Conservation (phyloP, 192 early-diverging fungal species). For the Rhizophagus sp. region DNA sequence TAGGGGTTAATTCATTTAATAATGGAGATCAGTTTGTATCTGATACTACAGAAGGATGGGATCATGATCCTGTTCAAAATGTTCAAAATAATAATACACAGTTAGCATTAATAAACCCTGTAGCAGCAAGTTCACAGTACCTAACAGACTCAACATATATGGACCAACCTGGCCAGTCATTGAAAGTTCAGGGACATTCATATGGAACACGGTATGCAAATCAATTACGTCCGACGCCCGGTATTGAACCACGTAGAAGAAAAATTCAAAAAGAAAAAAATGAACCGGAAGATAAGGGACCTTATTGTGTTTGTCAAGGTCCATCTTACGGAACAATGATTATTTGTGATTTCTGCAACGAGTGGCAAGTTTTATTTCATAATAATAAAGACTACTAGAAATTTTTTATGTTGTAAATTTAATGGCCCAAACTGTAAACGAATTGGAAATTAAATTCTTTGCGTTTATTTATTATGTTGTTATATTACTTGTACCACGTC, state of each 20-base stretch:
- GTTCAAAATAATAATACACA: conserved; percentile 11
- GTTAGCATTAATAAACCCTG: neutral
- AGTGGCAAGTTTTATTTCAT: conserved; percentile 18
- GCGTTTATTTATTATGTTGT: neutral
- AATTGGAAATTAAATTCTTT: neutral
- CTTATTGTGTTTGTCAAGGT: conserved; percentile 16
- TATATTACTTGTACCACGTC: neutral
- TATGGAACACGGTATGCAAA: conserved; percentile 12
- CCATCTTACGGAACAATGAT: conserved; percentile 3
- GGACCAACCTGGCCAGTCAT: neutral
- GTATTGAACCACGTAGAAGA: neutral
- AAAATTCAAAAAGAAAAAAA: conserved; percentile 4
- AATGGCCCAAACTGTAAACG: neutral
- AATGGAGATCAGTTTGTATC: neutral
- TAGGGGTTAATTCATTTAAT: neutral
- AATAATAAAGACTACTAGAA: neutral
- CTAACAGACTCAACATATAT: neutral
- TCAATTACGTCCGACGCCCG: conserved; percentile 4
- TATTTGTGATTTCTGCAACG: conserved; percentile 12
- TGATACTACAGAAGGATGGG: conserved; percentile 1
- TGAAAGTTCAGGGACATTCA: conserved; percentile 4
- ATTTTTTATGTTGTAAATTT: neutral
- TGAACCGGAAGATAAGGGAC: neutral
- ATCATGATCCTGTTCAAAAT: conserved; percentile 8
- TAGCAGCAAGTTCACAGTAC: neutral